Evolutionary conservation across 139 green algal species (phyloP).

Genomic region (Nannochloris sp.): DNA sequence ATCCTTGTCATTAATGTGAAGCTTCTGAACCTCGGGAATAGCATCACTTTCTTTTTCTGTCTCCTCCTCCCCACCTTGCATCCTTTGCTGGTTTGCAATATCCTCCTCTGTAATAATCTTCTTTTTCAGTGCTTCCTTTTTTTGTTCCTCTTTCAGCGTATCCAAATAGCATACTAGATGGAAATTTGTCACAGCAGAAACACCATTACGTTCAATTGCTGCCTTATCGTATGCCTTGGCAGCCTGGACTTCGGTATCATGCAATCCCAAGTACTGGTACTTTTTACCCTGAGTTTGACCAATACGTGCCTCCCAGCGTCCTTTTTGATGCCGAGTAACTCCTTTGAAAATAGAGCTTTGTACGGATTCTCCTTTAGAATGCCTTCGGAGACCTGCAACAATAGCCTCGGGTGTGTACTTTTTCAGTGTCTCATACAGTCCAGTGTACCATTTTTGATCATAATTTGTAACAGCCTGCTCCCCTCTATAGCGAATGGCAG

Average conservation of each 20-base stretch:
- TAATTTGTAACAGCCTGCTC: slow-evolving; percentile 9
- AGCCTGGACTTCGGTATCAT: slow-evolving; percentile 51
- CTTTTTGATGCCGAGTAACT: slow-evolving; percentile 69
- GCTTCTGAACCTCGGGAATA: no score
- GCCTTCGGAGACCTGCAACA: slow-evolving; percentile 20
- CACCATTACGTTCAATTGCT: slow-evolving; percentile 38
- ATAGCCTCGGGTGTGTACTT: slow-evolving; percentile 4
- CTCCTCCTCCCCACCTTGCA: no score
- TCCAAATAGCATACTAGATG: slow-evolving; percentile 46
- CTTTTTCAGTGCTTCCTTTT: no score
- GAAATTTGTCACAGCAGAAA: slow-evolving; percentile 68
- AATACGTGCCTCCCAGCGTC: slow-evolving; percentile 63
- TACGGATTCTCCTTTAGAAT: slow-evolving; percentile 34
- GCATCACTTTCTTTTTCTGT: no score
- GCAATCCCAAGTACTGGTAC: slow-evolving; percentile 57
- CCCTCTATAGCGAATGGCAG: background rate
- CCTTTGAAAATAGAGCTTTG: slow-evolving; percentile 49
- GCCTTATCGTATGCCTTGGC: slow-evolving; percentile 65
- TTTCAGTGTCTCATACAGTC: background rate
- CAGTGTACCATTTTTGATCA: background rate
- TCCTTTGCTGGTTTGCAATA: no score
- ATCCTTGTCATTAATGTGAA: background rate
- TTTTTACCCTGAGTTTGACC: slow-evolving; percentile 20
- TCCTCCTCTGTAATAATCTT: no score
- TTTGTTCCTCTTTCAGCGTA: slow-evolving; percentile 13